A percentile compares a stretch with the other conserved stretches of the same genome.
Evolutionary conservation across 345 rosid genomes (phyloP).

Genomic region (Trapa incisa): DNA sequence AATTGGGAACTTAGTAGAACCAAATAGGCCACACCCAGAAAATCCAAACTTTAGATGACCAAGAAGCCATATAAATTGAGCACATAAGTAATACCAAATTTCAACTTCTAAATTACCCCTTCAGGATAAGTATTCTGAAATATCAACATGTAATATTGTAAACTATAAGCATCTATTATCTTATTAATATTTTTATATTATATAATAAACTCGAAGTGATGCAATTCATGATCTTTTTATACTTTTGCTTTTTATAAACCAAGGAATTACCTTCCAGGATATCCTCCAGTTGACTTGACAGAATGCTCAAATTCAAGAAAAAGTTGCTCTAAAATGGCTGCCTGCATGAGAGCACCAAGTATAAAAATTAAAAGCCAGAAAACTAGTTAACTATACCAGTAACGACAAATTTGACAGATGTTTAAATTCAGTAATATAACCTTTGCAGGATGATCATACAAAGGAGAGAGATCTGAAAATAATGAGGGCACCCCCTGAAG

Average conservation of each 20-base stretch:
- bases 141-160: neutral
- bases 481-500: conserved; percentile 92
- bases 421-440: conserved; percentile 27
- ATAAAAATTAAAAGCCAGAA: neutral
- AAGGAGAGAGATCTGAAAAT: conserved; percentile 89
- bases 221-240: neutral
- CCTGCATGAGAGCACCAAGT: conserved; percentile 33
- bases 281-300: conserved; percentile 46
- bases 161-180: neutral
- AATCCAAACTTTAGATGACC: neutral
- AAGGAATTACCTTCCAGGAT: conserved; percentile 65
- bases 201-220: neutral
- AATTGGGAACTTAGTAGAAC: neutral
- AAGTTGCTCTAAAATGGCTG: conserved; percentile 74
- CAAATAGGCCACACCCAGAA: neutral
- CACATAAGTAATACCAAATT: neutral
- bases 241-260: neutral
- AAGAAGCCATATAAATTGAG: neutral
- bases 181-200: neutral
- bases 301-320: conserved; percentile 82
- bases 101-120: neutral
- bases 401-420: conserved; percentile 1
- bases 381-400: neutral
- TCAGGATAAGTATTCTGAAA: neutral
- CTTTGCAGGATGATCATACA: conserved; percentile 76